Evolutionary conservation across 257 asterid genomes (phyloP), one percentile per base, ranked within the genome.

Genomic region (Craterostigma plantagineum): DNA sequence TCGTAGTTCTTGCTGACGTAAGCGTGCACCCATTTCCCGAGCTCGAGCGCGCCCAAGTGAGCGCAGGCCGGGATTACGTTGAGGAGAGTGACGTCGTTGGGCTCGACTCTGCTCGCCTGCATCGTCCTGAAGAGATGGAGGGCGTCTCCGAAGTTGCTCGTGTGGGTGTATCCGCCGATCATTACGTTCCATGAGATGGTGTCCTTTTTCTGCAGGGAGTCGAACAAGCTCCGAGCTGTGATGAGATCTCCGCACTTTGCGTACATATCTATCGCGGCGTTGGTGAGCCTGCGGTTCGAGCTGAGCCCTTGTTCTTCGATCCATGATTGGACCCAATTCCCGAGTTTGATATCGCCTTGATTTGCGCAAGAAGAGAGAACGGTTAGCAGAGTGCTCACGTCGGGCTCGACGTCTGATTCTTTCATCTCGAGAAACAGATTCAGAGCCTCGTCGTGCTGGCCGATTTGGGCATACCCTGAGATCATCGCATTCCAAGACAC

Each of bases 401-500:
- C 58, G 4, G 69, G 71, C 7, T 15, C 43, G 10, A 69, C 63
- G 44, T 52, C 30, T 7, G n/a, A 48, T 2, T 42, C 42, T 54
- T 58, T 61, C 72, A 69, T 69, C 46, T 69, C 69, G 7, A 35
- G 50, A 54, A 69, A 69, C 54, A 69, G 58, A 33, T 56, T 51
- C 54, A 69, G 40, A 13, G 72, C 76, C 44, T 61, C 60, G 38
- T 51, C 51, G 38, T 37, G 61, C 44, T 14, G 48, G 18, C 66
- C 68, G 30, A 43, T 38, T 42, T 54, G 66, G 34, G 76, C 69
- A 46, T 68, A 68, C 1, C 76, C 76, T 0, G 71, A 51, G 1
- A 68, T 57, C 76, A 68, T 68, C 30, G 76, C 76, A 5, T 68
- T 68, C 72, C 72, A 68, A 0, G 71, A 51, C n/a, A 68, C 63